Conservation (phyloP, 1,284 basidiomycete genomes). For the Meira nashicola region DNA sequence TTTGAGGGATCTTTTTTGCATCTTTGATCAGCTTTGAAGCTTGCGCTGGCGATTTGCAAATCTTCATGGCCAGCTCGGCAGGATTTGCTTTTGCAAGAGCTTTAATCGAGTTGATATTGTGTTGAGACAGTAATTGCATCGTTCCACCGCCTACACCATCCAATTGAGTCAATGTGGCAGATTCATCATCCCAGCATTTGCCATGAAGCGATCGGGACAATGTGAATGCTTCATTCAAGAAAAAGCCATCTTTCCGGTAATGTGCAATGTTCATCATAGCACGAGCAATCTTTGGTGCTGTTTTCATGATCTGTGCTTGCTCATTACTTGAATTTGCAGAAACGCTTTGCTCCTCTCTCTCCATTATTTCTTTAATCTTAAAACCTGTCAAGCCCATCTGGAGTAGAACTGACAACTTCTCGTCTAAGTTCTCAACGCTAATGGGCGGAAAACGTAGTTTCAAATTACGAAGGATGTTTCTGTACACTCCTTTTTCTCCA, state of each 20-base stretch:
- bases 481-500: conserved; percentile 48
- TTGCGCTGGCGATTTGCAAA: neutral
- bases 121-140: conserved; percentile 1
- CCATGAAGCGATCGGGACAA: neutral
- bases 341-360: conserved; percentile 19
- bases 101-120: neutral
- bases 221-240: neutral
- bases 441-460: conserved; percentile 41
- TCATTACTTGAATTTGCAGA: conserved; percentile 24
- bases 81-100: neutral
- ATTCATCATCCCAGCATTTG: neutral
- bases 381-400: conserved; percentile 24
- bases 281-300: conserved; percentile 2
- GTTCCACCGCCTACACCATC: neutral
- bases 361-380: conserved; percentile 23
- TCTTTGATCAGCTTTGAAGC: conserved; percentile 3
- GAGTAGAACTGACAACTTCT: conserved; percentile 38
- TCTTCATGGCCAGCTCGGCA: neutral
- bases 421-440: conserved; percentile 23
- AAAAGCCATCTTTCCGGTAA: too few species aligned
- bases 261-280: neutral
- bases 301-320: conserved; percentile 1
- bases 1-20: neutral
- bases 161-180: too few species aligned
- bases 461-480: conserved; percentile 18